These are phyloP conservation scores for Roridomyces roridus DNA, from an alignment of 768 basidiomycete species.

Conservation along the genomic window DNA sequence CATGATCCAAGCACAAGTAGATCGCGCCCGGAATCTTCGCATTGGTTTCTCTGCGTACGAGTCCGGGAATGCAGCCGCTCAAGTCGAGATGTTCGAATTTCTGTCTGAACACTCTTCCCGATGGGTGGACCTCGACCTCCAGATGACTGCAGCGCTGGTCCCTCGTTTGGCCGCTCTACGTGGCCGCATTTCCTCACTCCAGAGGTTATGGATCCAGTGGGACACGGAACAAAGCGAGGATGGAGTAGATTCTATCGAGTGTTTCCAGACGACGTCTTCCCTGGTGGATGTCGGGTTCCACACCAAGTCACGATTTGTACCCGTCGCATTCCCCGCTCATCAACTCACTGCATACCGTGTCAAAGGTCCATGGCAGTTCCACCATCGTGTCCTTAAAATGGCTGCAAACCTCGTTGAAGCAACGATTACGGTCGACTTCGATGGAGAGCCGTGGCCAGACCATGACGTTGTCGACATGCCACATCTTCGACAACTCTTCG, in stretches of 20 bases:
- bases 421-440: too few relatives aligned
- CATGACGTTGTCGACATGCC: neutral
- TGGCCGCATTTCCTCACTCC: neutral
- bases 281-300: neutral
- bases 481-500: neutral
- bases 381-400: neutral
- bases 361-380: neutral
- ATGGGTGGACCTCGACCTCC: neutral
- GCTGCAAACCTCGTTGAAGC: constrained; percentile 3
- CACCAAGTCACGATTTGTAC: neutral
- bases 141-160: neutral
- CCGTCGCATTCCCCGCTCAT: neutral
- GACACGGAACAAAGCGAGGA: neutral
- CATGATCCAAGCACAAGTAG: neutral
- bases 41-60: neutral
- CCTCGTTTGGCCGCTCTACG: neutral
- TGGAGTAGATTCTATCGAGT: neutral
- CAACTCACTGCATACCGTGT: constrained; percentile 4
- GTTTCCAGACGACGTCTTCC: neutral
- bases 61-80: neutral
- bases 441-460: neutral
- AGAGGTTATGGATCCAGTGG: constrained; percentile 2
- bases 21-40: neutral
- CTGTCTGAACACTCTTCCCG: neutral
- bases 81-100: neutral